Base-by-base conservation (phyloP, 192 early-diverging fungal species). In the Martensiomyces pterosporus region DNA sequence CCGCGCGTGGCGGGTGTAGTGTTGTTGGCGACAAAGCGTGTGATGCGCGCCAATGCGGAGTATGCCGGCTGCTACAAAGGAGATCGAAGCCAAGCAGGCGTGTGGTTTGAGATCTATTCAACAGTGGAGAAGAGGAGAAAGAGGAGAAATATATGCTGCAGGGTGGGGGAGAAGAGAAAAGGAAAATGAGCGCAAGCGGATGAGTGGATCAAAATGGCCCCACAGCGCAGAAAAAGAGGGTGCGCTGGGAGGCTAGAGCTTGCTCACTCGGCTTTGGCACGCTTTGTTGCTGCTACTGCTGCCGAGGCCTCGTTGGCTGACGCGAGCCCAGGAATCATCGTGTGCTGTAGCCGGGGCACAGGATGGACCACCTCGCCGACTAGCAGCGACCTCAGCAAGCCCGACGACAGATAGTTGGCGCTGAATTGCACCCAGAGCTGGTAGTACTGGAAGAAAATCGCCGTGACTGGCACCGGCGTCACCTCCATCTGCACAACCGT, bases 381-480 rank as follows among this genome's bases (percentile, higher is more conserved):
- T 6, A 94, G 66, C 22, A 97, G 67, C 40, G 88, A 89, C 14
- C 67, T 67, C 37, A 93, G 67, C 12, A 88, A 80, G 18, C 85
- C 77, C 21, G 80, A 58, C n/a, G 86, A 84, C 57, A 97, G 75
- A 43, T 94, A 94, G 49, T 86, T 84, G 0, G 81, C 80, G 25
- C 81, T 80, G n/a, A 96, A 68, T 39, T 88, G 77, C 24, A 76
- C 74, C 82, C 80, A 89, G 7, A 98, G 74, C 39, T 92, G 84
- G 42, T 82, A 75, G 52, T 94, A 98, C 65, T 98, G 91, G 64
- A 94, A 94, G 52, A 98, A 93, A 17, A 97, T 85, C 10, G 84
- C 79, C 0, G 79, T 63, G 9, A 86, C 67, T 0, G 85, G 84
- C 27, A 94, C 67, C 0, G 94, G 88, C 32, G 76, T 67, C 55